Base-by-base conservation (phyloP, 805 yeast genomes). In the Pichia manshurica region DNA sequence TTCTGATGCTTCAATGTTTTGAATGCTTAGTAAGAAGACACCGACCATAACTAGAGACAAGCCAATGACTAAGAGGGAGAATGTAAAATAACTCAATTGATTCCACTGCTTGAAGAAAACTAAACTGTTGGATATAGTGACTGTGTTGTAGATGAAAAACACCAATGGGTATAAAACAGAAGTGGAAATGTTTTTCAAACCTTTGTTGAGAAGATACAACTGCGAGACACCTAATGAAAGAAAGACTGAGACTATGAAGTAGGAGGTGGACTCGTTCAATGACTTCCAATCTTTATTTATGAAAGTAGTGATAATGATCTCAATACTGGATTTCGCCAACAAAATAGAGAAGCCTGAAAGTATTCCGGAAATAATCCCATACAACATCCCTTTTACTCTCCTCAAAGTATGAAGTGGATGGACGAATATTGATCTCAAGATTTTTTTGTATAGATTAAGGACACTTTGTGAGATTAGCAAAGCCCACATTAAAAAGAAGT, bases 331-430 rank as follows among this genome's bases (percentile, higher is more conserved):
- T 64, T 88, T 88, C n/a, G 96, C 96, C 65, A 87, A 73, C 48
- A 89, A 71, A 43, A 89, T 73, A 2, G 96, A 85, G 60, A 87
- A 95, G 0, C 96, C 96, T 0, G 95, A 84, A 41, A 88, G 68
- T 0, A 82, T 77, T 2, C 96, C 96, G 41, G 88, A 78, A 4
- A 80, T 68, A 17, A 79, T 58, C 1, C 96, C 96, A 61, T 72
- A 84, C 12, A 77, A 61, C 5, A 79, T 60, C 1, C 96, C 96
- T 53, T 74, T 76, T 10, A 69, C 49, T 45, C 72, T 67, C 28
- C 20, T 29, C 21, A 39, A 42, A 25, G 32, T 36, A 16, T 8
- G 8, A 6, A 23, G 12, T 17, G 20, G 12, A 29, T 47, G 25
- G 20, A 19, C n/a, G 15, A 44, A 38, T 10, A 38, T 13, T 29